phyloP scores from a whole-genome alignment of 129 eudicot species.

The Centaurea solstitialis region DNA sequence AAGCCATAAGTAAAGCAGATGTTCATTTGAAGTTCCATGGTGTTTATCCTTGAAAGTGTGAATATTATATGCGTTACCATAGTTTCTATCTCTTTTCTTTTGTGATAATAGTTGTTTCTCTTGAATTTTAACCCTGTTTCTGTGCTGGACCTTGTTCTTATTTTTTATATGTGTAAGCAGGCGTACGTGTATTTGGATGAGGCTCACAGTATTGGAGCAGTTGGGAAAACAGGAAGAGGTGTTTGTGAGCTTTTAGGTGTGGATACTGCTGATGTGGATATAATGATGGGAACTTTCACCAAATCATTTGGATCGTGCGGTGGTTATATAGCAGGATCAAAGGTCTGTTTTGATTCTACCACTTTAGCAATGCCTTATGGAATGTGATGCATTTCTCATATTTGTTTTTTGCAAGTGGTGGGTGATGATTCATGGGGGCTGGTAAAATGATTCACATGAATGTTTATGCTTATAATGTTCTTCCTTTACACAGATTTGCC shows the following conservation, averaged over 20 bases:
- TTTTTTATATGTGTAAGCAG: slow-evolving; percentile 35
- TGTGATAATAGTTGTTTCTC: background rate
- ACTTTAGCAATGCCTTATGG: slow-evolving; percentile 5
- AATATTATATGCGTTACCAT: background rate
- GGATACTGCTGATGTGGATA: slow-evolving; percentile 90
- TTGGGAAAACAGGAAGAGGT: slow-evolving; percentile 93
- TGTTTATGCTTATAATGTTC: background rate
- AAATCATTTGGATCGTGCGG: slow-evolving; percentile 99
- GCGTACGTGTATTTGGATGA: slow-evolving; percentile 95
- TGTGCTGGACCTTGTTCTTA: background rate
- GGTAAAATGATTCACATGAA: background rate
- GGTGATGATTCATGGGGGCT: background rate
- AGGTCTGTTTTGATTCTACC: slow-evolving; percentile 24
- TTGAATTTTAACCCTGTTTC: slow-evolving; percentile 1
- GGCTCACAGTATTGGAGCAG: slow-evolving; percentile 99
- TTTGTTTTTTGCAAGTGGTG: background rate
- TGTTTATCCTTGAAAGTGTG: background rate
- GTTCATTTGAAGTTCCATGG: background rate
- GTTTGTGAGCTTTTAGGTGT: slow-evolving; percentile 97
- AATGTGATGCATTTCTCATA: background rate
- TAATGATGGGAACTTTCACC: slow-evolving; percentile 99
- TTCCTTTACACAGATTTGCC: too few species aligned
- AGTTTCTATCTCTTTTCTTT: slow-evolving; percentile 1
- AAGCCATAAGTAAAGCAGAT: background rate
- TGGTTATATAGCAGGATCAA: slow-evolving; percentile 97